phyloP scores from a whole-genome alignment of 257 asterid genomes.

The Euphrasia confusa region DNA sequence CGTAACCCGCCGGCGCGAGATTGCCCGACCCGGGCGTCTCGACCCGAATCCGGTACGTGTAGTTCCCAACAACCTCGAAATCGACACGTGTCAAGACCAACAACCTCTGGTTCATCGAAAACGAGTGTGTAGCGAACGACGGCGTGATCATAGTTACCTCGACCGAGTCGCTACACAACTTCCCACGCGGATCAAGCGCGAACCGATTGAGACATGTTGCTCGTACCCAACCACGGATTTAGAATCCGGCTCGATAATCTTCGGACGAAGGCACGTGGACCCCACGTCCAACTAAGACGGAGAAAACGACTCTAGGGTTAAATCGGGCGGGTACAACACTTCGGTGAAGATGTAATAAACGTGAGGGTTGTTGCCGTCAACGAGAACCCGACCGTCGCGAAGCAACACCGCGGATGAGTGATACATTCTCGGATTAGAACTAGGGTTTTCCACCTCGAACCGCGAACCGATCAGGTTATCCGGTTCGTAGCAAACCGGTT shows the following conservation, averaged over 20 bases:
- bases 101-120: conserved; percentile 49
- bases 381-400: conserved; percentile 44
- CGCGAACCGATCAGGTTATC: conserved; percentile 27
- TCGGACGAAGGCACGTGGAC: conserved; percentile 24
- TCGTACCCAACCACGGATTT: conserved; percentile 26
- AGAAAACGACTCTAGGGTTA: conserved; percentile 39
- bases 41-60: conserved; percentile 20
- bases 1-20: conserved; percentile 42
- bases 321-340: conserved; percentile 36
- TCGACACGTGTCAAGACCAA: conserved; percentile 25
- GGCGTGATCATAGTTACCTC: conserved; percentile 41
- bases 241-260: conserved; percentile 28
- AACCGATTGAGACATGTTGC: conserved; percentile 22
- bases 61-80: conserved; percentile 8
- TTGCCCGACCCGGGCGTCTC: conserved; percentile 26
- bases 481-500: conserved; percentile 37
- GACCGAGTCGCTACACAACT: conserved; percentile 2
- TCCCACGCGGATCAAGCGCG: conserved; percentile 15
- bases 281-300: conserved; percentile 35
- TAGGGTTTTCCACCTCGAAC: conserved; percentile 34
- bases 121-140: conserved; percentile 40
- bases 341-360: conserved; percentile 27
- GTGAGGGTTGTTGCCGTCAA: conserved; percentile 46
- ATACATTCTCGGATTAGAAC: conserved; percentile 40
- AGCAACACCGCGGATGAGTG: conserved; percentile 45